A percentile compares a stretch with the other conserved stretches of the same genome.
phyloP scores from a whole-genome alignment of 2,329 filamentous ascomycete species.

The Triangularia verruculosa region DNA sequence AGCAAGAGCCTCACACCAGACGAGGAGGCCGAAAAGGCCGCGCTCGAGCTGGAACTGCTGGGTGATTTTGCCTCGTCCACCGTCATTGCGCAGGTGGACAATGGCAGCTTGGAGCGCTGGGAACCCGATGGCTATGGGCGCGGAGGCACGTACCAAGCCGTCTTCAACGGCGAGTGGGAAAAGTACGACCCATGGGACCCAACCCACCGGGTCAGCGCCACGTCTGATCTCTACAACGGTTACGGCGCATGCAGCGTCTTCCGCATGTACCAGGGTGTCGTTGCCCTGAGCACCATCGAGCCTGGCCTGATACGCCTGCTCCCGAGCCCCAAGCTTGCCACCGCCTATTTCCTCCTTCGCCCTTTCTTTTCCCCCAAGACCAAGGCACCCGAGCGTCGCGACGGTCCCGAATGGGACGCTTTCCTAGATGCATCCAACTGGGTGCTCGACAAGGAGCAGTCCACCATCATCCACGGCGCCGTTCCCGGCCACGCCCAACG shows the following conservation, averaged over 20 bases:
- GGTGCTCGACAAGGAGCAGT: conserved; percentile 46
- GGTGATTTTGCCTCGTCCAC: conserved; percentile 41
- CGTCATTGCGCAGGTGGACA: conserved; percentile 65
- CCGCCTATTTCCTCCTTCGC: conserved; percentile 47
- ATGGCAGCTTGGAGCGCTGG: conserved; percentile 70
- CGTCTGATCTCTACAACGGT: conserved; percentile 56
- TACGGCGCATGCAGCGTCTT: conserved; percentile 57
- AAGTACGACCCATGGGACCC: conserved; percentile 56
- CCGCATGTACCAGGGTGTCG: conserved; percentile 57
- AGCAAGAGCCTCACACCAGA: conserved; percentile 24
- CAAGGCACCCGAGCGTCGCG: conserved; percentile 39
- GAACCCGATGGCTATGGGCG: conserved; percentile 65
- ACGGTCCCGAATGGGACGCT: conserved; percentile 46
- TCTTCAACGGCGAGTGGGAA: conserved; percentile 55
- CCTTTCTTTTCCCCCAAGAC: conserved; percentile 51
- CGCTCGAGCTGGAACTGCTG: conserved; percentile 33
- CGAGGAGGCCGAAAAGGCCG: conserved; percentile 40
- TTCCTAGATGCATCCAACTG: conserved; percentile 49
- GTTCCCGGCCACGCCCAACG: conserved; percentile 58
- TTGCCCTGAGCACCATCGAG: conserved; percentile 51
- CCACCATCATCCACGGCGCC: conserved; percentile 56
- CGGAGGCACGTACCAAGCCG: conserved; percentile 52
- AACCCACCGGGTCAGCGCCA: conserved; percentile 50
- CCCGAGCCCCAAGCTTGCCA: conserved; percentile 47
- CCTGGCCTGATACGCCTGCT: conserved; percentile 47